Base-by-base conservation (phyloP, 306 rosid genomes). In the Prunus padus region DNA sequence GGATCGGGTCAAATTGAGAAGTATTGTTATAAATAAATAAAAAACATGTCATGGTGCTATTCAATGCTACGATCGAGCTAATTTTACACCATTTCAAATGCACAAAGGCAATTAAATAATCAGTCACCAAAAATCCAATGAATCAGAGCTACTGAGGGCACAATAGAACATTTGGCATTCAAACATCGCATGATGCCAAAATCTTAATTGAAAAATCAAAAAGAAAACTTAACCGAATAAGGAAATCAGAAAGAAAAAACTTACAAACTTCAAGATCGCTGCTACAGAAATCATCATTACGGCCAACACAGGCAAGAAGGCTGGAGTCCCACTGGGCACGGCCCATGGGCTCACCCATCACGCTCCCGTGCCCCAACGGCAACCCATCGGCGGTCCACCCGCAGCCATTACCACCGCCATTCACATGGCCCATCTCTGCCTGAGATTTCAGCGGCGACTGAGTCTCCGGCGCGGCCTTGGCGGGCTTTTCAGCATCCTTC, bases 241-340 rank as follows among this genome's bases (percentile, higher is more conserved):
- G 10, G 28, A 3, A 52, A 5, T 16, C 3, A 19, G 42, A 19
- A 16, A 37, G 45, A 19, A 51, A 15, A 68, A 56, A 82, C 99
- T 86, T 77, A 95, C 99, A 95, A 87, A 95, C 99, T 95, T 95
- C 99, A 50, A 95, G 88, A 89, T 92, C 99, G 88, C 92, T 85
- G 82, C 99, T 87, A 77, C 96, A 92, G 81, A 95, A 95, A 12
- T 95, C 90, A 78, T 95, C 99, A 80, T 76, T 87, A 22, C 89
- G 97, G 8, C 99, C 99, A 28, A 95, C 86, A 77, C 97, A 95
- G n/a, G 89, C 68, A 71, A 83, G 91, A 80, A 92, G 63, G 82
- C 82, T 49, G 25, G 99, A 87, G 73, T 84, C 87, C 99, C 99
- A 95, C 6, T 83, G 92, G 42, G 79, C 12, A 28, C 97, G 90